Base-by-base conservation (phyloP, 192 early-diverging fungal species). In the Backusella circina region DNA sequence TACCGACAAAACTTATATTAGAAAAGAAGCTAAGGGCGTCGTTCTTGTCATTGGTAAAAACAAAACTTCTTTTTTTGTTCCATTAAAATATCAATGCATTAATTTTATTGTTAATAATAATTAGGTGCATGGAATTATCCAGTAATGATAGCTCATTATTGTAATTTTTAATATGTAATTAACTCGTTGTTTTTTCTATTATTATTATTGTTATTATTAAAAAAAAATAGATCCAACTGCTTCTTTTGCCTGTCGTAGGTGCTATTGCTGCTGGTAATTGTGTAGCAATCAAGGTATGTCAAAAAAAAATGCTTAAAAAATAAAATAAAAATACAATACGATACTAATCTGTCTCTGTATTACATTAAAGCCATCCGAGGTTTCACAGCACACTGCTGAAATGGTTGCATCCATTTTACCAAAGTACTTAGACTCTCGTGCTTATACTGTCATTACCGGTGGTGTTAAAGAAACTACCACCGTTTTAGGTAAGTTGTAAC, bases 191-290 rank as follows among this genome's bases (percentile, higher is more conserved):
- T 65, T 32, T 6, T 16, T 21, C 32, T 73, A 7, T 26, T 39
- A 0, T 39, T 41, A 18, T n/a, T 2, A 47, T 47, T 21, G 6
- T 5, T 5, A 35, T 35, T 35, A n/a, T 73, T 72, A 71, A 32
- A 72, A 57, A 47, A 37, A 21, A 23, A 13, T 71, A 80, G 67
- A 30, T 92, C 33, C 87, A 91, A 30, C 80, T 99, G 18, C 31
- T 89, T 30, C 73, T 98, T 6, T 79, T 84, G 39, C 96, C 97
- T 9, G 80, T 95, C 30, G 86, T 93, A 3, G 91, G 92, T 33
- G 95, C 96, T 13, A 87, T 99, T 75, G 95, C 96, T 18, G 97
- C 93, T 15, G 97, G 97, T 18, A 97, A 97, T 85, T 90, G 90
- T 6, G 93, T 86, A 4, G 67, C 92, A 1, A n/a, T 91, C 9